Evolutionary conservation across 169 alveolate species (phyloP).

Genomic region (Eimeria maxima): DNA sequence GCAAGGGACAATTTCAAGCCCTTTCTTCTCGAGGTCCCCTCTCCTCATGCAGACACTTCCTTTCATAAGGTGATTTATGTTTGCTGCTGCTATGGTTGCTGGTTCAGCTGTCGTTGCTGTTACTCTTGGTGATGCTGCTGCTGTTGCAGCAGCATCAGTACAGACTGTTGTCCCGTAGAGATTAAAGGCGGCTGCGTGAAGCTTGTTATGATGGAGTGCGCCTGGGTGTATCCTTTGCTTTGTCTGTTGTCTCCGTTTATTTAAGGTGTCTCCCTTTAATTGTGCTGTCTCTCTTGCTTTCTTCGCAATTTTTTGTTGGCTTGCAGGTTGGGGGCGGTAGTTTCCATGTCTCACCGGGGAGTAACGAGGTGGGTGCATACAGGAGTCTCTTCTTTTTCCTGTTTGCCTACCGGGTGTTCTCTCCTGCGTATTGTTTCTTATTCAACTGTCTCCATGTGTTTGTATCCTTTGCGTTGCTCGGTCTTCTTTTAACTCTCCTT

Average conservation of each 20-base stretch:
- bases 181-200: no score
- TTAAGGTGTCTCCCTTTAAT: not conserved
- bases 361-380: not conserved
- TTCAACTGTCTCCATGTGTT: no score
- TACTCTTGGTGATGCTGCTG: not conserved
- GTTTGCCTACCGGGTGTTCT: not conserved
- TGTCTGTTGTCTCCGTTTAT: not conserved
- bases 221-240: not conserved
- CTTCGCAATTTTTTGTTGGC: not conserved
- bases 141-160: no score
- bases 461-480: no score
- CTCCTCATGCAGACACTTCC: constrained; percentile 33
- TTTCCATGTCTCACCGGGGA: not conserved
- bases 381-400: no score
- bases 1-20: not conserved
- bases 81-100: constrained; percentile 18
- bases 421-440: no score
- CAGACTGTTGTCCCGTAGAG: no score
- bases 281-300: not conserved
- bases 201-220: no score
- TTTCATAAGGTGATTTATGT: constrained; percentile 4
- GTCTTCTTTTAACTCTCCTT: no score
- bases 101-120: not conserved
- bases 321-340: constrained; percentile 36
- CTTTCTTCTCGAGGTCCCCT: constrained; percentile 24